A percentile compares a stretch with the other conserved stretches of the same genome.
Evolutionary conservation across 1,284 basidiomycete species (phyloP).

Genomic region (Porodaedalea pini): DNA sequence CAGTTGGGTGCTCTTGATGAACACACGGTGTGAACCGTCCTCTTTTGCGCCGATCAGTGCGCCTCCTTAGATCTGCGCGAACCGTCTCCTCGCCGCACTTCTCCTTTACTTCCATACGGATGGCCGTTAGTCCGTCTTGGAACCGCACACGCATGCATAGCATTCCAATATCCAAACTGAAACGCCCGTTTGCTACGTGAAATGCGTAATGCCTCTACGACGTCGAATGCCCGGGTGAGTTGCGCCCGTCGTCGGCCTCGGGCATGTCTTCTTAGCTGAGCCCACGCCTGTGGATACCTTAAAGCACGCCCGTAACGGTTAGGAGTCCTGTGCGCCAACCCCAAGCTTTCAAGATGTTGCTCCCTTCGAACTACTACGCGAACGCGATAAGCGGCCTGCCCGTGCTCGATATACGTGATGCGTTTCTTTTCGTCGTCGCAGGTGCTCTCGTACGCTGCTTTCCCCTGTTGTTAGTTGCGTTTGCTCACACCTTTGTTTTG

Average conservation of each 20-base stretch:
- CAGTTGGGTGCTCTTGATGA: no score
- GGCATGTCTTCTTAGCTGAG: neutral
- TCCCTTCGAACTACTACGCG: neutral
- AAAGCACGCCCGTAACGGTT: neutral
- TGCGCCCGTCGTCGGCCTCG: constrained; percentile 4
- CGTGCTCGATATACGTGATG: constrained; percentile 14
- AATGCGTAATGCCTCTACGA: neutral
- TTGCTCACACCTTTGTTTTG: neutral
- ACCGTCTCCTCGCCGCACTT: no score
- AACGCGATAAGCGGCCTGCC: neutral
- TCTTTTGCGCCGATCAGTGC: no score
- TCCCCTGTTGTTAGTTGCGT: neutral
- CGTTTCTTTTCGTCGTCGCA: constrained; percentile 12
- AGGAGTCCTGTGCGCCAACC: neutral
- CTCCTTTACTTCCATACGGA: no score
- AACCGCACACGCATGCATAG: no score
- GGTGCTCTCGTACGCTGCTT: constrained; percentile 10
- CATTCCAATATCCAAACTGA: neutral
- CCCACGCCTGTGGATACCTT: neutral
- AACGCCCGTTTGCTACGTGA: neutral
- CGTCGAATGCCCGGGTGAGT: neutral
- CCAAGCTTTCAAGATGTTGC: neutral
- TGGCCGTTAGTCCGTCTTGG: no score
- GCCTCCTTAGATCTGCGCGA: no score
- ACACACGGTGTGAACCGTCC: no score